Conservation (phyloP, 352 stramenopile genomes). For the Phytophthora pistaciae region DNA sequence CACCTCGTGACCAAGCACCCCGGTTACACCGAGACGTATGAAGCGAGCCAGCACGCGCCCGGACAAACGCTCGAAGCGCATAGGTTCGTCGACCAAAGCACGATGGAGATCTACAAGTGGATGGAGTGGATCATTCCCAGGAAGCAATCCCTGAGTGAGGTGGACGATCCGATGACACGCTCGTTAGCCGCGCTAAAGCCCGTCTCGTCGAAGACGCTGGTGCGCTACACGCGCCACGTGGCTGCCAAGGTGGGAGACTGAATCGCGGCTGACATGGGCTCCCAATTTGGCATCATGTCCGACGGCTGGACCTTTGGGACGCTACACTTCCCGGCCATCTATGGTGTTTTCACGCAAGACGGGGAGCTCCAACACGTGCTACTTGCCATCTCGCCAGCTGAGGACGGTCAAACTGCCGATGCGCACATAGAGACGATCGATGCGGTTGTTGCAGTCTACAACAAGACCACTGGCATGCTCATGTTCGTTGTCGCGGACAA, state of each 20-base stretch:
- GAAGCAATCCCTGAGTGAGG: not conserved
- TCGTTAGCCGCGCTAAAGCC: not conserved
- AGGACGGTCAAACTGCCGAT: too few species aligned
- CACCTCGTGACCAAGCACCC: not conserved
- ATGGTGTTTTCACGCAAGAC: too few species aligned
- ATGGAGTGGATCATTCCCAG: not conserved
- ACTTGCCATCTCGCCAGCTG: too few species aligned
- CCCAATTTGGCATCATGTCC: not conserved
- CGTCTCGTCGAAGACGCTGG: not conserved
- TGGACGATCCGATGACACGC: not conserved
- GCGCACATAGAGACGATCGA: too few species aligned
- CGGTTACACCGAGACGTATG: not conserved
- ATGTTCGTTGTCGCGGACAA: too few species aligned
- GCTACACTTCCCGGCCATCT: too few species aligned
- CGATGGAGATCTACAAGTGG: not conserved
- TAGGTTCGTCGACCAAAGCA: not conserved
- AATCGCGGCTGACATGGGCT: not conserved
- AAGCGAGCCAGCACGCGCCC: not conserved
- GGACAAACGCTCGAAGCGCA: not conserved
- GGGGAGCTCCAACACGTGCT: too few species aligned
- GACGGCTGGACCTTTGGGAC: not conserved
- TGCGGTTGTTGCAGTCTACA: too few species aligned
- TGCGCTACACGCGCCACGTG: not conserved
- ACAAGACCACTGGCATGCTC: too few species aligned
- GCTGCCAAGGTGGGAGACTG: not conserved